phyloP scores from a whole-genome alignment of 2,329 filamentous ascomycete species.

The Aspergillus ruber region DNA sequence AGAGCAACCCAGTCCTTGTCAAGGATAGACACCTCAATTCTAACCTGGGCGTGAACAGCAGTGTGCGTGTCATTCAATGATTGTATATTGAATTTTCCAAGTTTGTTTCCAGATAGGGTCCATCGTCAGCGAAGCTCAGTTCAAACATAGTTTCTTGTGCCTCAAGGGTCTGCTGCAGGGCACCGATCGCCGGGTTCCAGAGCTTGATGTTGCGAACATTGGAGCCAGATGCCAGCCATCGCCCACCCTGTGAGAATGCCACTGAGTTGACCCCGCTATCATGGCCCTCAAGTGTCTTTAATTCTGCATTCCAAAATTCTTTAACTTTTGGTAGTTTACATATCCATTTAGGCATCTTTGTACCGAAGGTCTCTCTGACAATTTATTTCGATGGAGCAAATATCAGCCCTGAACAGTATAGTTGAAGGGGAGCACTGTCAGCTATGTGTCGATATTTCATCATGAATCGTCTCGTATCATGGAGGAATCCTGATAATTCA shows the following conservation, averaged over 20 bases:
- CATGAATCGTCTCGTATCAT: conserved; percentile 27
- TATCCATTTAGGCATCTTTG: conserved; percentile 13
- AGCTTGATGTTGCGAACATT: conserved; percentile 7
- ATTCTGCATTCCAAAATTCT: conserved; percentile 3
- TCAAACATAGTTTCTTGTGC: too few relatives aligned
- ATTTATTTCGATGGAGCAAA: conserved; percentile 24
- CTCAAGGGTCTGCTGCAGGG: not conserved
- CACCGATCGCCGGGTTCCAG: conserved; percentile 5
- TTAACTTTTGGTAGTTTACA: conserved; percentile 5
- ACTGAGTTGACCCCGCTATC: conserved; percentile 6
- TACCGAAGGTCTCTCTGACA: conserved; percentile 17
- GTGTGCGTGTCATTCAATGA: not conserved
- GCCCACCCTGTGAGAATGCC: conserved; percentile 15
- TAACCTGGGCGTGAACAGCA: not conserved
- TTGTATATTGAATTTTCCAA: too few relatives aligned
- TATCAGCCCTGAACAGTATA: conserved; percentile 27
- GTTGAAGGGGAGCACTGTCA: conserved; percentile 27
- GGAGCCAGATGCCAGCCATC: conserved; percentile 12
- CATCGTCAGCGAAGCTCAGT: too few relatives aligned
- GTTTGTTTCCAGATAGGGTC: too few relatives aligned
- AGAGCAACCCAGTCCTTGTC: not conserved
- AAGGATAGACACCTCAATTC: not conserved
- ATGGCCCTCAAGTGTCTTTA: conserved; percentile 12
- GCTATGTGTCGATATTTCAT: conserved; percentile 21
- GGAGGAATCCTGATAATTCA: conserved; percentile 16